Conservation (phyloP, 2,329 filamentous ascomycete species). For the Fusarium pininemorale region DNA sequence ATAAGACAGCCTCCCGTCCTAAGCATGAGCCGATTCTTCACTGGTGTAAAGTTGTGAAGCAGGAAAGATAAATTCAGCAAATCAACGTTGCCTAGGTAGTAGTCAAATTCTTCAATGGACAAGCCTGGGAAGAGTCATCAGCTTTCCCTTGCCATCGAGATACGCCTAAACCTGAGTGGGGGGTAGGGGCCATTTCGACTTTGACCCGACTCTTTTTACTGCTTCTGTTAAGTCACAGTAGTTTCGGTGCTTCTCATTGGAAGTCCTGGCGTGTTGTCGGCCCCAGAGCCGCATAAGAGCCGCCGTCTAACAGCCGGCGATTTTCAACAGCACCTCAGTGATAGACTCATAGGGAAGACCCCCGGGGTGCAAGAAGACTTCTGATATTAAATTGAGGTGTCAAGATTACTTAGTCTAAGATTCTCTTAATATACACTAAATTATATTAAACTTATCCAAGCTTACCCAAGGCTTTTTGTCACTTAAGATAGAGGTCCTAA, state of each 20-base stretch:
- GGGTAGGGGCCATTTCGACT: conserved; percentile 36
- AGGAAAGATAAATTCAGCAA: not conserved
- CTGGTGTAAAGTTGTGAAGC: not conserved
- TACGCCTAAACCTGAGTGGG: conserved; percentile 32
- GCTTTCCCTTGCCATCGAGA: conserved; percentile 3
- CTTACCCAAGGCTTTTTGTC: no score
- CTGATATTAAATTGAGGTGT: no score
- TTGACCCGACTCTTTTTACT: conserved; percentile 22
- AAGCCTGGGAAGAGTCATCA: conserved; percentile 9
- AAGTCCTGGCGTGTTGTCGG: conserved; percentile 1
- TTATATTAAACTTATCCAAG: no score
- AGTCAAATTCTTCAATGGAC: conserved; percentile 12
- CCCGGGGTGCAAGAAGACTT: no score
- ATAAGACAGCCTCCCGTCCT: not conserved
- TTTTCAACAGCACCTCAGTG: not conserved
- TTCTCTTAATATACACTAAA: no score
- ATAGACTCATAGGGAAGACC: conserved; percentile 5
- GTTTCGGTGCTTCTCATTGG: not conserved
- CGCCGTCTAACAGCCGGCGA: not conserved
- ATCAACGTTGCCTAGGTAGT: not conserved
- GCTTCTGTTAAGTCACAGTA: conserved; percentile 13
- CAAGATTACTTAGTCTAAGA: no score
- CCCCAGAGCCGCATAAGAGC: conserved; percentile 15
- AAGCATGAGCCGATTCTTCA: not conserved
- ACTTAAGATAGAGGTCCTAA: no score